Base-by-base conservation (phyloP, 345 rosid species). In the Sisymbrium altissimum region DNA sequence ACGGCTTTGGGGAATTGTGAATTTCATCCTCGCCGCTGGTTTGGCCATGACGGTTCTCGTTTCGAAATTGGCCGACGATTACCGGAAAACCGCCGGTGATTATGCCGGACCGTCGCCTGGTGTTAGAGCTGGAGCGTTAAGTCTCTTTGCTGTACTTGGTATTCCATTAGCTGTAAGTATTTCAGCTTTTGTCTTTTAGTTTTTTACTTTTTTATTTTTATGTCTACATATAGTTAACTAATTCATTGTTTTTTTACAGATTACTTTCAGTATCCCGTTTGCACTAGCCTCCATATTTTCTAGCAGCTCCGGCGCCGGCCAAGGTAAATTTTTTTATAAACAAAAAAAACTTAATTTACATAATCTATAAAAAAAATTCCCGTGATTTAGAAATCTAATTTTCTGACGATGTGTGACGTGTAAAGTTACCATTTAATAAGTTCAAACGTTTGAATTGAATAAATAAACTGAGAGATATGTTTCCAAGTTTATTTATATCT, bases 231-330 rank as follows among this genome's bases (percentile, higher is more conserved):
- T 59, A 15, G 15, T 45, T 21, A 54, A 40, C 29, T 6, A 12
- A 55, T 61, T 44, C 0, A 2, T 18, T 14, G n/a, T n/a, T 33
- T 68, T 21, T 53, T 23, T 79, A 79, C 84, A 93, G 98, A 80
- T 89, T 38, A 91, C 90, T 36, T 89, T 9, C 66, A 93, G 93
- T 62, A 62, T 86, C 55, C 97, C 97, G 0, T 93, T 88, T 68
- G 98, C 98, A 56, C 43, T 93, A 83, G 96, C 98, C 32, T 93
- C 98, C 13, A 93, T 89, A 46, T 91, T 82, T 70, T 89, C 84
- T 23, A 77, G 70, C 44, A 54, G 30, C 1, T 14, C 87, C 9
- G 86, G 86, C 48, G 94, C 89, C 2, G 98, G 98, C 61, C 98
- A 93, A 90, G 98, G 98, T 86, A 61, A 32, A 30, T 30, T n/a